Evolutionary conservation across 2,329 filamentous ascomycete genomes (phyloP), one percentile per base, ranked within the genome.

Genomic region (Exophiala sp.): DNA sequence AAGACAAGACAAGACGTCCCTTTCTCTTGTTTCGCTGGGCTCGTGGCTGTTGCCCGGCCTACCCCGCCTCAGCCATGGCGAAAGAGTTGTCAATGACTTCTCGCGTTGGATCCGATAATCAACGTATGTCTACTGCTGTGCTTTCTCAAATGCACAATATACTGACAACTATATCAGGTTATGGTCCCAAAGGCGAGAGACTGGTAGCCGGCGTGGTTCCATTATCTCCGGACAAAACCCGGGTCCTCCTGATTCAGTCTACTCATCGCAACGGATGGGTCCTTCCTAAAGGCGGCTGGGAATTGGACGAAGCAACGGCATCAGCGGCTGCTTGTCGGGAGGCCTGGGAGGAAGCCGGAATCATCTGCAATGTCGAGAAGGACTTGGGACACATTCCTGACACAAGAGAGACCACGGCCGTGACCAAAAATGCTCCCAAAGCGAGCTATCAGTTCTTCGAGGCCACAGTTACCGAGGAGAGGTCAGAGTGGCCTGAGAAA

Each of bases 261-360:
- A 91, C 87, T 45, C 81, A 88, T 58, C 84, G 89, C 63, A 88
- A 88, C 68, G 88, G 87, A 63, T 98, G 93, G 93, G 93, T 98
- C 37, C 77, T 98, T 52, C 93, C 93, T 53, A 98, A 98, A 69
- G 93, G 93, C 65, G 93, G 93, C 53, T 98, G 93, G 90, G 93
- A 98, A 70, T 85, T 82, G 27, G 93, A 98, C 69, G 93, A 98
- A 72, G 80, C 83, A 55, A 93, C 87, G 57, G 81, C 85, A 55
- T 80, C 91, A 66, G 87, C 93, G 50, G 93, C 93, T 48, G 81
- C 81, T 70, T 85, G 75, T 75, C 77, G 93, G 60, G 93, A 98
- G 70, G 93, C 93, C 54, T 97, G 93, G 93, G 93, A 97, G 73
- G 93, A 97, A 73, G 93, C 90, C 35, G 93, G 93, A 63, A 94